Base-by-base conservation (phyloP, 176 grass and related monocot species). In the Musa beccarii region DNA sequence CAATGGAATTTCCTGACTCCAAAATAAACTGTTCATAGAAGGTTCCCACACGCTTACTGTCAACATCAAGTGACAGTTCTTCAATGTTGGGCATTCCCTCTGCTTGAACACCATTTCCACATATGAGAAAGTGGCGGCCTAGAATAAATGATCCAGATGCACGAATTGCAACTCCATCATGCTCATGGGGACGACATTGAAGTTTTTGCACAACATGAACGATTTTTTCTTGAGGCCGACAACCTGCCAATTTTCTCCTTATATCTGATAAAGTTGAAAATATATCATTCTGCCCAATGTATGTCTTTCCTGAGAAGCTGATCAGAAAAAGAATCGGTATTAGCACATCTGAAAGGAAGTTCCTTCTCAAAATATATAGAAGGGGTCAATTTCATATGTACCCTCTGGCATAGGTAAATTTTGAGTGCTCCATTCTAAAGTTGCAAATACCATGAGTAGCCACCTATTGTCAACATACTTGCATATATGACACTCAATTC, bases 121-220 rank as follows among this genome's bases (percentile, higher is more conserved):
- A 93, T 80, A 93, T 83, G 22, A 98, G 81, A 82, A 98, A 91
- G n/a, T 91, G 86, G 69, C 75, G 87, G 62, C 95, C 95, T 13
- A 88, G 74, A 76, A 93, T 86, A 66, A 98, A 91, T 1, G 90
- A 98, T 73, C 95, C 90, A 1, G 88, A 93, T 28, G 80, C 90
- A 64, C 84, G 84, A 63, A 98, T 93, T 69, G 79, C 83, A 49
- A 98, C 24, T 61, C 88, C 95, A 50, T 78, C 66, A 76, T 86
- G 82, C 71, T 76, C 86, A 8, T 87, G 72, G 1, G 82, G 51
- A 19, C 87, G 88, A 43, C 90, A 98, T 57, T 89, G 86, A 62
- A 93, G 88, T 78, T 93, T 98, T 81, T 98, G 88, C 8, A 93
- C 80, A n/a, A 98, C 84, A 89, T 98, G 95, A 49, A 93, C 88